Conservation (phyloP, 352 stramenopile genomes). For the Phytophthora hibernalis region DNA sequence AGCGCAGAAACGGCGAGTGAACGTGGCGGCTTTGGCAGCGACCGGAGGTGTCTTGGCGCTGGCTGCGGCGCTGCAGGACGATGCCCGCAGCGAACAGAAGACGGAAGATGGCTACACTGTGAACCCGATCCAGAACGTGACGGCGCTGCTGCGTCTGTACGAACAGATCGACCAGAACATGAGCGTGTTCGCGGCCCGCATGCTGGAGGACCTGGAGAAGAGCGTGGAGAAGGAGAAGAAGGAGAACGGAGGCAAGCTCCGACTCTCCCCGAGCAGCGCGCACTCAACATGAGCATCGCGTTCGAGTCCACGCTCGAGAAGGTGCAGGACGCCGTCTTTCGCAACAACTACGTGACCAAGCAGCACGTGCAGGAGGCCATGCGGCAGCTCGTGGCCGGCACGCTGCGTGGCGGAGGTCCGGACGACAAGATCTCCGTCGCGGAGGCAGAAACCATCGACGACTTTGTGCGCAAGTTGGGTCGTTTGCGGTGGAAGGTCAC, state of each 20-base stretch:
- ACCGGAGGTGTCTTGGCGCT: constrained; percentile 14
- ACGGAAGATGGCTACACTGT: constrained; percentile 47
- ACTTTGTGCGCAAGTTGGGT: constrained; percentile 73
- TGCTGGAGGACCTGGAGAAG: constrained; percentile 72
- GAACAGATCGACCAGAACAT: constrained; percentile 90
- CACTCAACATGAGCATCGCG: constrained; percentile 83
- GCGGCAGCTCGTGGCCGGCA: constrained; percentile 59
- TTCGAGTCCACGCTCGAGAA: constrained; percentile 84
- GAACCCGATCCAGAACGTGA: constrained; percentile 79
- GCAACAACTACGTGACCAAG: constrained; percentile 86
- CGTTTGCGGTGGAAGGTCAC: constrained; percentile 84
- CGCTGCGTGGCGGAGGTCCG: constrained; percentile 54
- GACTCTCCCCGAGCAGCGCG: constrained; percentile 72
- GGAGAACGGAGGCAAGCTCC: constrained; percentile 53
- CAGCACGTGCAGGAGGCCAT: constrained; percentile 79
- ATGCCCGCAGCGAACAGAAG: constrained; percentile 36
- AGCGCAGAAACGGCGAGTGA: constrained; percentile 5
- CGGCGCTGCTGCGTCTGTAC: constrained; percentile 74
- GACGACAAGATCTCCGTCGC: constrained; percentile 65
- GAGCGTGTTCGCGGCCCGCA: constrained; percentile 72
- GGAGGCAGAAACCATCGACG: constrained; percentile 76
- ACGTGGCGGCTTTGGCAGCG: constrained; percentile 1
- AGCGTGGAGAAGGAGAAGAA: constrained; percentile 57
- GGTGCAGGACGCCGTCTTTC: constrained; percentile 85
- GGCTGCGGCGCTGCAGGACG: constrained; percentile 12